Conservation (phyloP, 176 grass and related monocot species). For the Phoenix dactylifera region DNA sequence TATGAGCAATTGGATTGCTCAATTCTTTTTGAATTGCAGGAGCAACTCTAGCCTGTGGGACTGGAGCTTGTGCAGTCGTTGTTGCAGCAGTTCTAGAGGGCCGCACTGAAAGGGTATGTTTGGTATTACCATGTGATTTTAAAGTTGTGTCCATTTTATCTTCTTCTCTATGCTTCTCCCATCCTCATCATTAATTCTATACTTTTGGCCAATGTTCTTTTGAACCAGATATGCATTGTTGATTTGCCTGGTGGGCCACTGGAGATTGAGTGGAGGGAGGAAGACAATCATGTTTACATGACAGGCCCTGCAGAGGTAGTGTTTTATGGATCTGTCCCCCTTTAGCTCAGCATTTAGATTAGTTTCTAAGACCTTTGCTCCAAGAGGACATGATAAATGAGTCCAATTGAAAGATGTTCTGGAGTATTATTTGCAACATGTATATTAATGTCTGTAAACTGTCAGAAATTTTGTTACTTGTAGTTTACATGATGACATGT, state of each 20-base stretch:
- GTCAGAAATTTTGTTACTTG: no score
- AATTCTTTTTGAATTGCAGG: conserved; percentile 30
- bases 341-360: conserved; percentile 8
- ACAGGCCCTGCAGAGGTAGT: conserved; percentile 82
- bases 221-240: conserved; percentile 57
- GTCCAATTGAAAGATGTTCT: no score
- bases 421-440: no score
- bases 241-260: conserved; percentile 95
- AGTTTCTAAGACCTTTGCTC: no score
- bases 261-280: conserved; percentile 88
- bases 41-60: conserved; percentile 90
- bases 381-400: no score
- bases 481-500: no score
- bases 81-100: conserved; percentile 93
- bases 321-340: conserved; percentile 61
- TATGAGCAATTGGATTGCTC: no score
- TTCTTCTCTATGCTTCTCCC: no score
- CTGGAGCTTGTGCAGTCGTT: conserved; percentile 84
- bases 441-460: no score
- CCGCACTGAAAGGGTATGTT: conserved; percentile 46
- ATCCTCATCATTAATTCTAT: no score
- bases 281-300: conserved; percentile 94
- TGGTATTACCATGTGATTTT: conserved; percentile 1
- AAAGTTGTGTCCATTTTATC: conserved; percentile 3
- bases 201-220: neutral